A percentile compares a stretch with the other conserved stretches of the same genome.
Evolutionary conservation across 2,329 filamentous ascomycete species (phyloP).

Genomic region (Nemania bipapillata): DNA sequence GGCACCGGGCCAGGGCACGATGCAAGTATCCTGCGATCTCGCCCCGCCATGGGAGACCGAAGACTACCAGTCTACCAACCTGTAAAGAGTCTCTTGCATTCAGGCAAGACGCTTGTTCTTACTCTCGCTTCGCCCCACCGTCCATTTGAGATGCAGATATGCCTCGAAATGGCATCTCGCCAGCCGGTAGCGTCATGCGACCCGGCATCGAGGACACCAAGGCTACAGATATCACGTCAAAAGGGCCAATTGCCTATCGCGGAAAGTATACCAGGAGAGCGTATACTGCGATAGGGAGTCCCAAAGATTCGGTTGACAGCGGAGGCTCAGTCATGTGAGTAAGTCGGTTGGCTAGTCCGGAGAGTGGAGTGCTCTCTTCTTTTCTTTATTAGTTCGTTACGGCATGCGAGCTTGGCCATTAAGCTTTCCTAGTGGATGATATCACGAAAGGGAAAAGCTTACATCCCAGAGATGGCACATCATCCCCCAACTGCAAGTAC

Average conservation of each 20-base stretch:
- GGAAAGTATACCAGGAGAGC: slow-evolving; percentile 23
- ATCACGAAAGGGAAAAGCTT: slow-evolving; percentile 16
- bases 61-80: not conserved
- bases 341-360: slow-evolving; percentile 5
- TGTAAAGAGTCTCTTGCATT: slow-evolving; percentile 1
- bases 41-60: slow-evolving; percentile 14
- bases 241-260: slow-evolving; percentile 35
- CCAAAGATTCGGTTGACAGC: slow-evolving; percentile 45
- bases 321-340: slow-evolving; percentile 48
- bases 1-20: slow-evolving; percentile 21
- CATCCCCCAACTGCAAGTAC: slow-evolving; percentile 23
- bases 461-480: slow-evolving; percentile 13
- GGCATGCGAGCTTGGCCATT: slow-evolving; percentile 10
- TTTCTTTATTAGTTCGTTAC: slow-evolving; percentile 16
- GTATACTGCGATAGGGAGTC: slow-evolving; percentile 1
- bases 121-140: slow-evolving; percentile 7
- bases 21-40: slow-evolving; percentile 32
- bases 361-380: slow-evolving; percentile 29
- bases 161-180: slow-evolving; percentile 27
- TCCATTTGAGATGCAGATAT: slow-evolving; percentile 23
- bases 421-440: slow-evolving; percentile 17
- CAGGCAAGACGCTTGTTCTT: no score
- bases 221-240: slow-evolving; percentile 29
- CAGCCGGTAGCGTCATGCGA: slow-evolving; percentile 38
- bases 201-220: slow-evolving; percentile 18